Base-by-base conservation (phyloP, 129 eudicot species). In the Scalesia atractyloides region DNA sequence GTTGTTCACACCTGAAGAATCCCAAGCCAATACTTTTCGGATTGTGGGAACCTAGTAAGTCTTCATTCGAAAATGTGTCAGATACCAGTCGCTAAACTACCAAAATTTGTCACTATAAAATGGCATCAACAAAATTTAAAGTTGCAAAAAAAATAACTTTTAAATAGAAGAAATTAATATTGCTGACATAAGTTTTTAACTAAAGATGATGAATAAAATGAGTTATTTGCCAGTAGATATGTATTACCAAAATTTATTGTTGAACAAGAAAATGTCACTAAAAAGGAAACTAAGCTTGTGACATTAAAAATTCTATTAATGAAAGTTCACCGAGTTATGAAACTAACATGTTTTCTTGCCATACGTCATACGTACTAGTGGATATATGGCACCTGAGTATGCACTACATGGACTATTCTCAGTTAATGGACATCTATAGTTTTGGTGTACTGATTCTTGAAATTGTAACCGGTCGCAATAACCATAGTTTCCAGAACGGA, bases 301-400 rank as follows among this genome's bases (percentile, higher is more conserved):
- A 58, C 13, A 54, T 9, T 57, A 41, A 16, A 39, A 7, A 17
- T 15, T 26, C 16, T 15, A 19, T 41, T 5, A 11, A n/a, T 44
- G 15, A 72, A 59, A 22, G 9, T 59, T 13, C 5, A 15, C 8
- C 30, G 48, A 47, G 36, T 39, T 44, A 26, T 1, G 46, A 44
- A 58, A 34, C 24, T 74, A 49, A 77, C 34, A 49, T 1, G 6
- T 61, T 37, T 49, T 59, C 26, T 34, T 69, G 71, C 19, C 30
- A 15, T 59, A 61, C 3, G 63, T 36, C 30, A 15, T 59, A 61
- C 3, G 63, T 17, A 39, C 66, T 34, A 83, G 91, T 43, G 91
- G 91, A 26, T 80, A 86, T 52, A 86, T 86, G 87, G 77, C 91
- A 44, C 87, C 91, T 0, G 91, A 86, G 72, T 86, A 83, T 41